Evolutionary conservation across 1,139 yeast species (phyloP).

Genomic region (Suhomyces anneliseae): DNA sequence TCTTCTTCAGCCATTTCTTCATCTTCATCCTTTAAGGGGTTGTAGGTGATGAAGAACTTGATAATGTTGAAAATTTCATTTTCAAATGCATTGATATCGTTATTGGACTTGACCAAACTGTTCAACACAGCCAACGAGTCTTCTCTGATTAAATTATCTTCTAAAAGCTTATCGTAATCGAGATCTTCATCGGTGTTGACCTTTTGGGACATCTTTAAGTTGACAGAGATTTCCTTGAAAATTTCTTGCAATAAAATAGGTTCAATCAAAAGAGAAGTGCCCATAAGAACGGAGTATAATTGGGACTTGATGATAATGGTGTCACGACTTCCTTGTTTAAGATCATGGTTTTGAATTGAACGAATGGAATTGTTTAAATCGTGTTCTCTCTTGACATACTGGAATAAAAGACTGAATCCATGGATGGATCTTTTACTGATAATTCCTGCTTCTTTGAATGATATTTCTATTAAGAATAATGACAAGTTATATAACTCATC

Average conservation of each 20-base stretch:
- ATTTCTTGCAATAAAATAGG: conserved; percentile 10
- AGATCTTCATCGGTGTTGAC: conserved; percentile 46
- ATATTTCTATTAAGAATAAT: conserved; percentile 35
- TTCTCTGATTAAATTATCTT: conserved; percentile 43
- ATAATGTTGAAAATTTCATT: conserved; percentile 33
- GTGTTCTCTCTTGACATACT: conserved; percentile 23
- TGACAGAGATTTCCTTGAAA: conserved; percentile 11
- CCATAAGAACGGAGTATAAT: conserved; percentile 14
- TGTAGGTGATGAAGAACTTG: conserved; percentile 49
- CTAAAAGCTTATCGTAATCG: conserved; percentile 40
- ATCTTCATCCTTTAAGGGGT: conserved; percentile 50
- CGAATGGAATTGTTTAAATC: conserved; percentile 12
- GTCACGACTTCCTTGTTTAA: conserved; percentile 4
- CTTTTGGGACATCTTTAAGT: conserved; percentile 29
- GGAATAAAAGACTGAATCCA: conserved; percentile 53
- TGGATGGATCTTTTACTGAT: conserved; percentile 54
- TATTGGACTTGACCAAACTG: conserved; percentile 23
- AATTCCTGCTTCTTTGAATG: conserved; percentile 47
- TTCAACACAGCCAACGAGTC: conserved; percentile 47
- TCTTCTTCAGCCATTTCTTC: conserved; percentile 30
- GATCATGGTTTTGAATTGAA: conserved; percentile 8
- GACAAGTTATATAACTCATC: conserved; percentile 42
- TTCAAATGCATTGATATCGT: conserved; percentile 6
- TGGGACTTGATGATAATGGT: conserved; percentile 12
- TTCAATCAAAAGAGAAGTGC: conserved; percentile 7